Evolutionary conservation across 1,284 basidiomycete species (phyloP).

Genomic region (Fomitopsis pinicola): DNA sequence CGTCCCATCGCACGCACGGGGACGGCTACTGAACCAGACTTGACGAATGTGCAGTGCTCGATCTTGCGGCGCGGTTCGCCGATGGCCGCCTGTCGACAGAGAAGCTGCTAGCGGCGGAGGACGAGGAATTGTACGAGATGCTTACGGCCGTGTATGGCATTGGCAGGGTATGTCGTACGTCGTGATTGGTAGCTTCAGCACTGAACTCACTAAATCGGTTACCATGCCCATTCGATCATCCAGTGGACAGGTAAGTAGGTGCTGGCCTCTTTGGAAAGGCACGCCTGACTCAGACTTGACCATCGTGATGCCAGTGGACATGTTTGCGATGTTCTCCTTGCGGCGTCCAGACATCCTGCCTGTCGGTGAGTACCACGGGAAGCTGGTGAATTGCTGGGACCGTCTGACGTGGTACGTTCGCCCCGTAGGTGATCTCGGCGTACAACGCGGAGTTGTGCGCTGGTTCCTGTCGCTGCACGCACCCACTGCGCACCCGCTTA

Average conservation of each 20-base stretch:
- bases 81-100: constrained; percentile 74
- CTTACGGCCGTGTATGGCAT: constrained; percentile 80
- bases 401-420: background rate
- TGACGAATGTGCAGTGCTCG: constrained; percentile 50
- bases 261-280: background rate
- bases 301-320: constrained; percentile 51
- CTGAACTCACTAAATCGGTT: background rate
- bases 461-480: constrained; percentile 73
- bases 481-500: constrained; percentile 38
- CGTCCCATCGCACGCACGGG: constrained; percentile 18
- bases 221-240: background rate
- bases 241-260: constrained; percentile 35
- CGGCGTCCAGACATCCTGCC: constrained; percentile 81
- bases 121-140: constrained; percentile 72
- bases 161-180: constrained; percentile 51
- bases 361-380: constrained; percentile 44
- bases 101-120: constrained; percentile 64
- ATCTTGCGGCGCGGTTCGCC: constrained; percentile 72
- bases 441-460: constrained; percentile 73
- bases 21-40: background rate
- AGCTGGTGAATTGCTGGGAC: constrained; percentile 11
- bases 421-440: constrained; percentile 69
- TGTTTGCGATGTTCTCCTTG: constrained; percentile 88
- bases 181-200: background rate
- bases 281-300: background rate